Percentiles rank a stretch among this genome's conserved stretches.
phyloP scores from a whole-genome alignment of 192 early-diverging fungal genomes.

The Umbelopsis vinacea region DNA sequence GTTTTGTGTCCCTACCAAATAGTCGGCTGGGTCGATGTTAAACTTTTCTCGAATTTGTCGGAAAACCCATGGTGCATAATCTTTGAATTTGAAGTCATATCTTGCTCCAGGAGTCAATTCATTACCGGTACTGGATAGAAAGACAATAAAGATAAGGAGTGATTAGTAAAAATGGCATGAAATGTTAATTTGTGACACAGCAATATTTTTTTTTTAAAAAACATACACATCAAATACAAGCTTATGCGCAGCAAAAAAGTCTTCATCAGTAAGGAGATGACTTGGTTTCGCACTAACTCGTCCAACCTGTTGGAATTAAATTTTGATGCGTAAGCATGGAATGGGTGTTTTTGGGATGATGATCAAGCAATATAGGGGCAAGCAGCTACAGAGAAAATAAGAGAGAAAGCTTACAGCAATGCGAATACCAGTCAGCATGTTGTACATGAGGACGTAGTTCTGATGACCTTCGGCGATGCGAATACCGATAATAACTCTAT shows the following conservation, averaged over 20 bases:
- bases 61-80: constrained; percentile 99
- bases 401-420: constrained; percentile 65
- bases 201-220: constrained; percentile 1
- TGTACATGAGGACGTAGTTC: constrained; percentile 98
- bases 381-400: neutral
- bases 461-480: constrained; percentile 90
- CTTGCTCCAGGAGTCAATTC: constrained; percentile 93
- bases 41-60: constrained; percentile 88
- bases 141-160: neutral
- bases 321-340: neutral
- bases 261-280: constrained; percentile 70
- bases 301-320: constrained; percentile 48
- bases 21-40: constrained; percentile 90
- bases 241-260: constrained; percentile 92
- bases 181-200: neutral
- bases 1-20: constrained; percentile 64
- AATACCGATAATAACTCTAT: constrained; percentile 70
- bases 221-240: constrained; percentile 93
- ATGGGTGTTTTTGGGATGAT: too few relatives aligned
- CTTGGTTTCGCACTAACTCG: constrained; percentile 86
- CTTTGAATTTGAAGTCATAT: constrained; percentile 99
- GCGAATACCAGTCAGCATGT: constrained; percentile 97
- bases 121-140: constrained; percentile 72
- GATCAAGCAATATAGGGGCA: too few relatives aligned
- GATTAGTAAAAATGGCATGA: neutral